Conservation (phyloP, 441 rosid species). For the Adansonia rubrostipa region DNA sequence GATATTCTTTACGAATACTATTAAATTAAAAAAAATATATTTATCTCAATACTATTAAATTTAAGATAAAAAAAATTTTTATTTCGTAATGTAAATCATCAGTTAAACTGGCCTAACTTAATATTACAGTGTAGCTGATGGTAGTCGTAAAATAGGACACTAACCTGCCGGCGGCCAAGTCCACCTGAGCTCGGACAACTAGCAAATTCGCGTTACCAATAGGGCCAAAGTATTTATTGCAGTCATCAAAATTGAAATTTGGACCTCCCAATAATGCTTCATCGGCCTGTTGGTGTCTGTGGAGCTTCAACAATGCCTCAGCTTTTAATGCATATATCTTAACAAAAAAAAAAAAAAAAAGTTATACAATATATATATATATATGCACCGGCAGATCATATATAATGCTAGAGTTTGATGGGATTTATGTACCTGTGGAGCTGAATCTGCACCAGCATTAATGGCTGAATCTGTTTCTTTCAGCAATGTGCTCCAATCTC, state of each 20-base stretch:
- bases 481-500: slow-evolving; percentile 80
- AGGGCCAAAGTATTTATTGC: slow-evolving; percentile 77
- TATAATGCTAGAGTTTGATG: neutral
- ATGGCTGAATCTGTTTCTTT: slow-evolving; percentile 62
- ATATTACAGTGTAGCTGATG: too few relatives aligned
- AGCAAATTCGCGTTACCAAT: slow-evolving; percentile 72
- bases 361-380: neutral
- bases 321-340: slow-evolving; percentile 84
- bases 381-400: neutral
- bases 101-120: too few relatives aligned
- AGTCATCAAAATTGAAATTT: slow-evolving; percentile 54
- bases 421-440: slow-evolving; percentile 56
- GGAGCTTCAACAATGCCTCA: slow-evolving; percentile 77
- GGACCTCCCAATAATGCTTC: slow-evolving; percentile 62
- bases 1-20: too few relatives aligned
- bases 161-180: slow-evolving; percentile 85
- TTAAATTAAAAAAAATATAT: too few relatives aligned
- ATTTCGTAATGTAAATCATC: too few relatives aligned
- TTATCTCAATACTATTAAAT: too few relatives aligned
- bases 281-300: slow-evolving; percentile 81
- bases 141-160: slow-evolving; percentile 27
- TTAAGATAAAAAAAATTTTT: too few relatives aligned
- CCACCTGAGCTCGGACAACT: slow-evolving; percentile 75
- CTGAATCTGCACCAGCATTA: slow-evolving; percentile 80
- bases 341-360: neutral